Conservation (phyloP, 2,329 filamentous ascomycete genomes). For the Sporothrix phasma region DNA sequence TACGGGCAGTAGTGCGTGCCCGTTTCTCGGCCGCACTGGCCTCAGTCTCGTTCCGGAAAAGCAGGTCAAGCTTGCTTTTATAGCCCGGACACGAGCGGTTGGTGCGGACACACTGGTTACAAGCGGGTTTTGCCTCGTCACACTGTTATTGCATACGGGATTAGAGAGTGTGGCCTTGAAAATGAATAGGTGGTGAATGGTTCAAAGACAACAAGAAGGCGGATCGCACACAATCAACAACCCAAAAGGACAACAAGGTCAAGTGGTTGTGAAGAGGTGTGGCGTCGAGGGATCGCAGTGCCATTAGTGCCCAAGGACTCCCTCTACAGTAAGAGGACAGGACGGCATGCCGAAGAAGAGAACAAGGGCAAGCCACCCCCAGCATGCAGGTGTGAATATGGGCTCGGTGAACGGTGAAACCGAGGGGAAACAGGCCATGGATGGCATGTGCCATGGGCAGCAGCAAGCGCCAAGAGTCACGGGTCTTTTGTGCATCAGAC, state of each 20-base stretch:
- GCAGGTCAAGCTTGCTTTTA: slow-evolving; percentile 60
- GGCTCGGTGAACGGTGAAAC: too few relatives aligned
- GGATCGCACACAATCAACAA: not conserved
- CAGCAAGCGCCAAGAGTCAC: too few relatives aligned
- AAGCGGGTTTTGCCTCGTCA: slow-evolving; percentile 57
- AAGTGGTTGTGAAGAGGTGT: too few relatives aligned
- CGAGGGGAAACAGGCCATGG: not conserved
- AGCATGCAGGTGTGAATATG: not conserved
- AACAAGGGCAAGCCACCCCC: not conserved
- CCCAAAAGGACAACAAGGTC: not conserved
- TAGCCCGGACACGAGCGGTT: slow-evolving; percentile 56
- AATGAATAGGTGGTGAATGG: not conserved
- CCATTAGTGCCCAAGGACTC: not conserved
- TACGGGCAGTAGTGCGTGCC: slow-evolving; percentile 4
- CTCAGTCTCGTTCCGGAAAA: slow-evolving; percentile 63
- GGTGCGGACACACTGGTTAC: slow-evolving; percentile 55
- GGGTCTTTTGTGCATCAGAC: too few relatives aligned
- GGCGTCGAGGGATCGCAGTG: not conserved
- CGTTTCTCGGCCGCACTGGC: slow-evolving; percentile 27
- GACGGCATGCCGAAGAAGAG: not conserved
- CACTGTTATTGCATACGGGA: slow-evolving; percentile 36
- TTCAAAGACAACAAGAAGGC: not conserved
- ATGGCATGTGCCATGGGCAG: too few relatives aligned
- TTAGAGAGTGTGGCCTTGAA: slow-evolving; percentile 12
- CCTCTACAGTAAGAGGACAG: too few relatives aligned